phyloP scores from a whole-genome alignment of 192 early-diverging fungal species.

The Podila minutissima region DNA sequence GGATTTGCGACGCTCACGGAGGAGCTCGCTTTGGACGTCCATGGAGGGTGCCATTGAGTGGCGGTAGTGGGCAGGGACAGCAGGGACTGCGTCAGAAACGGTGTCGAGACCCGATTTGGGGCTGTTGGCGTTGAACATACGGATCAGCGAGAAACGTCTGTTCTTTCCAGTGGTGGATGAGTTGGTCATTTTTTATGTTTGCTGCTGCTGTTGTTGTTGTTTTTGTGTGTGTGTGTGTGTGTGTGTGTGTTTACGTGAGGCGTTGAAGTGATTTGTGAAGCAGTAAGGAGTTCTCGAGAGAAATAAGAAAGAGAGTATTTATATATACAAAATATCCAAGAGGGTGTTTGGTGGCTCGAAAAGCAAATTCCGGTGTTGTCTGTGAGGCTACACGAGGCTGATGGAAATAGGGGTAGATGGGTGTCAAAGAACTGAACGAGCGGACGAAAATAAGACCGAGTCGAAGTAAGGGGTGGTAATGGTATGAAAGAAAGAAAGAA shows the following conservation, averaged over 20 bases:
- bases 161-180: slow-evolving; percentile 5
- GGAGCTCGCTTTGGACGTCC: slow-evolving; percentile 38
- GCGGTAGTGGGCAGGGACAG: slow-evolving; percentile 28
- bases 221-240: slow-evolving; percentile 2
- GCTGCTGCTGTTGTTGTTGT: not conserved
- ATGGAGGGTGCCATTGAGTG: slow-evolving; percentile 43
- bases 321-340: no score
- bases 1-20: slow-evolving; percentile 43
- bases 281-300: not conserved
- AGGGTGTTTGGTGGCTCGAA: not conserved
- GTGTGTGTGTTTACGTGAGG: not conserved
- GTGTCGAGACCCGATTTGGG: slow-evolving; percentile 5
- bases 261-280: not conserved
- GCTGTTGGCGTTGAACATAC: slow-evolving; percentile 33
- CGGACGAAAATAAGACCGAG: not conserved
- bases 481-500: no score
- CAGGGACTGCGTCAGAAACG: slow-evolving; percentile 11
- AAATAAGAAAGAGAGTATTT: no score
- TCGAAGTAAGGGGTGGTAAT: no score
- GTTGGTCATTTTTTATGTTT: slow-evolving; percentile 11
- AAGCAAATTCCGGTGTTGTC: not conserved
- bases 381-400: not conserved
- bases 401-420: not conserved
- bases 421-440: not conserved
- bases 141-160: slow-evolving; percentile 41